Conservation (phyloP, 2,329 filamentous ascomycete genomes). For the Exophiala alcalophila region DNA sequence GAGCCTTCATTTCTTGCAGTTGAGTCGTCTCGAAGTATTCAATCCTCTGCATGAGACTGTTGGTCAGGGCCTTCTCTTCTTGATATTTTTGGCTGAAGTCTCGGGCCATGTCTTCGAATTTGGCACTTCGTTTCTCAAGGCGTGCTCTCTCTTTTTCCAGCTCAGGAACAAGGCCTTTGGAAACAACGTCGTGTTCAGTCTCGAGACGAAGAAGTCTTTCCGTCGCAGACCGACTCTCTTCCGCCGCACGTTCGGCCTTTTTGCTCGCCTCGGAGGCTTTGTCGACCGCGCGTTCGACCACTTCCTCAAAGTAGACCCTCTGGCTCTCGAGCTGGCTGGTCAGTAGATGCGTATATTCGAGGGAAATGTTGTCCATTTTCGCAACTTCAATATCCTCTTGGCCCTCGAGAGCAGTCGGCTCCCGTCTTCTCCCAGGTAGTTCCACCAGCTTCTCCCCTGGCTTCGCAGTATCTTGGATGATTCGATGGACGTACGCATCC, state of each 20-base stretch:
- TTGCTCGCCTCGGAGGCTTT: slow-evolving; percentile 75
- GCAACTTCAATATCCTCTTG: slow-evolving; percentile 40
- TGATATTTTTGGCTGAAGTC: slow-evolving; percentile 71
- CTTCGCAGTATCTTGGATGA: slow-evolving; percentile 67
- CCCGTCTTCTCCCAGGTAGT: slow-evolving; percentile 54
- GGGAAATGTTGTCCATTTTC: slow-evolving; percentile 73
- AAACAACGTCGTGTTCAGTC: slow-evolving; percentile 22
- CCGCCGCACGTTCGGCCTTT: slow-evolving; percentile 67
- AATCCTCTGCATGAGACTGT: slow-evolving; percentile 75
- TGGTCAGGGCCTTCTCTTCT: slow-evolving; percentile 82
- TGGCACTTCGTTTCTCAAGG: slow-evolving; percentile 64
- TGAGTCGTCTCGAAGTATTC: slow-evolving; percentile 60
- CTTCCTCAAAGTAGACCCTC: slow-evolving; percentile 88
- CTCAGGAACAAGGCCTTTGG: slow-evolving; percentile 48
- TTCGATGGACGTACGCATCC: slow-evolving; percentile 91
- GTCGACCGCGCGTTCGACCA: slow-evolving; percentile 82
- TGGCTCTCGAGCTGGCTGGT: slow-evolving; percentile 92
- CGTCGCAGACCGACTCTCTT: slow-evolving; percentile 51
- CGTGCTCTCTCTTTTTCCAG: slow-evolving; percentile 72
- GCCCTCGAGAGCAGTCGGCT: slow-evolving; percentile 44
- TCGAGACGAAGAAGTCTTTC: slow-evolving; percentile 20
- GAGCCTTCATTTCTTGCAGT: slow-evolving; percentile 55
- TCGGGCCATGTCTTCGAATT: slow-evolving; percentile 72
- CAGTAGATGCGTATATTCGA: slow-evolving; percentile 92
- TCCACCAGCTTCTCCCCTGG: slow-evolving; percentile 90